phyloP scores from a whole-genome alignment of 164 flowering plant genomes.

The Paratinospora sagittata region DNA sequence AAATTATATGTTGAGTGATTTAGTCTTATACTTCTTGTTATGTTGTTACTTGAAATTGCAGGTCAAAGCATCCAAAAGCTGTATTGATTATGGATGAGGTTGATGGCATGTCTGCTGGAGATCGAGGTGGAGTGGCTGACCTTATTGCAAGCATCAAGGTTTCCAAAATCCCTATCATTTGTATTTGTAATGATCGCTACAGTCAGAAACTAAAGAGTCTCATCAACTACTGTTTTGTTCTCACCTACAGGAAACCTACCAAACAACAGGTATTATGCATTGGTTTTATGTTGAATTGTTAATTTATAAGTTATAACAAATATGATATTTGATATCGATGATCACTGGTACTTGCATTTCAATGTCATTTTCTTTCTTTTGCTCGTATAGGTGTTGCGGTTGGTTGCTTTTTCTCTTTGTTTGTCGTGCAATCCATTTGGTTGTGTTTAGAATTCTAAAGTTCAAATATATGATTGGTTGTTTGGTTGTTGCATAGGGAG shows the following conservation, averaged over 20 bases:
- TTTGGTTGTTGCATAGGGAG: too few relatives aligned
- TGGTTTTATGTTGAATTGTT: background rate
- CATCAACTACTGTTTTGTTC: conserved; percentile 73
- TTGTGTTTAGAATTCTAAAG: background rate
- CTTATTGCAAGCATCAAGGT: conserved; percentile 92
- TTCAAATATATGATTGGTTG: background rate
- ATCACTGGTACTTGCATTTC: background rate
- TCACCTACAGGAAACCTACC: conserved; percentile 86
- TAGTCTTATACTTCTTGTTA: background rate
- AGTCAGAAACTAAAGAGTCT: conserved; percentile 95
- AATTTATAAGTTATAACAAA: background rate
- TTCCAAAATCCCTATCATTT: conserved; percentile 90
- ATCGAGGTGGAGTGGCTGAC: conserved; percentile 96
- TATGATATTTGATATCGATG: background rate
- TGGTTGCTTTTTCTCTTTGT: too few relatives aligned
- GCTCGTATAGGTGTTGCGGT: background rate
- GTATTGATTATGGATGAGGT: conserved; percentile 99
- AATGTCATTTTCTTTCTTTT: background rate
- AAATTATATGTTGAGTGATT: too few relatives aligned
- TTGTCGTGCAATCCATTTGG: background rate
- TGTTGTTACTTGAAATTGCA: conserved; percentile 24
- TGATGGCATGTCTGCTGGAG: conserved; percentile 99
- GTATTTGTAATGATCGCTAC: conserved; percentile 96
- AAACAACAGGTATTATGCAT: conserved; percentile 70
- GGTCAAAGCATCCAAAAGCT: conserved; percentile 65